Percentiles rank a stretch among this genome's conserved stretches.
Evolutionary conservation across 2,329 filamentous ascomycete genomes (phyloP).

Genomic region (Magnaporthiopsis incrustans): DNA sequence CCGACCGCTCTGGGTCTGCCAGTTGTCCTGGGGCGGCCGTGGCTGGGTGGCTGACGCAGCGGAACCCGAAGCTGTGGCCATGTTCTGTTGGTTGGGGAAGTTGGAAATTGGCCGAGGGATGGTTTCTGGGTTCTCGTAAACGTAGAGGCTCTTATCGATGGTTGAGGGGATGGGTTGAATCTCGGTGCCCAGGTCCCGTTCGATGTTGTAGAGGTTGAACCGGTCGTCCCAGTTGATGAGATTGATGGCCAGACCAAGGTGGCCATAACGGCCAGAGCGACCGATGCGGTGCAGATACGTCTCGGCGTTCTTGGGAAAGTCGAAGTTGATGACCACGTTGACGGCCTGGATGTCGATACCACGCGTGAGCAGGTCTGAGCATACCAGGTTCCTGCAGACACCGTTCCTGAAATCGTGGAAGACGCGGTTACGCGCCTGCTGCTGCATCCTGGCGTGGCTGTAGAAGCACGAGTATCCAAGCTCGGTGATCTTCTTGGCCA

Average conservation of each 20-base stretch:
- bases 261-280: slow-evolving; percentile 92
- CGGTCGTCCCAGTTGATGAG: slow-evolving; percentile 99
- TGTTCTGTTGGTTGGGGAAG: slow-evolving; percentile 25
- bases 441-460: slow-evolving; percentile 96
- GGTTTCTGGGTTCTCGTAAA: slow-evolving; percentile 92
- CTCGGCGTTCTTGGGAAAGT: slow-evolving; percentile 98
- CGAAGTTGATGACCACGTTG: slow-evolving; percentile 99
- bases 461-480: slow-evolving; percentile 99
- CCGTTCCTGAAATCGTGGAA: slow-evolving; percentile 99
- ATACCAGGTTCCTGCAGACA: slow-evolving; percentile 95
- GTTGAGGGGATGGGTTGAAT: slow-evolving; percentile 91
- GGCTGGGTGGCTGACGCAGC: slow-evolving; percentile 17
- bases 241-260: slow-evolving; percentile 96
- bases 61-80: slow-evolving; percentile 10
- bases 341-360: slow-evolving; percentile 99
- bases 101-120: slow-evolving; percentile 74
- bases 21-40: slow-evolving; percentile 14
- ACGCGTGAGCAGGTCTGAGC: slow-evolving; percentile 92
- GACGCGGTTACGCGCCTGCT: slow-evolving; percentile 92
- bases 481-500: slow-evolving; percentile 99
- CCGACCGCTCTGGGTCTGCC: slow-evolving; percentile 24
- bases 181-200: slow-evolving; percentile 93
- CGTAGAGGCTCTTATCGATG: slow-evolving; percentile 97
- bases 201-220: slow-evolving; percentile 98
- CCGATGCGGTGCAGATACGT: slow-evolving; percentile 98